Conservation (phyloP, 805 yeast species). For the Ogataea nitratoaversa region DNA sequence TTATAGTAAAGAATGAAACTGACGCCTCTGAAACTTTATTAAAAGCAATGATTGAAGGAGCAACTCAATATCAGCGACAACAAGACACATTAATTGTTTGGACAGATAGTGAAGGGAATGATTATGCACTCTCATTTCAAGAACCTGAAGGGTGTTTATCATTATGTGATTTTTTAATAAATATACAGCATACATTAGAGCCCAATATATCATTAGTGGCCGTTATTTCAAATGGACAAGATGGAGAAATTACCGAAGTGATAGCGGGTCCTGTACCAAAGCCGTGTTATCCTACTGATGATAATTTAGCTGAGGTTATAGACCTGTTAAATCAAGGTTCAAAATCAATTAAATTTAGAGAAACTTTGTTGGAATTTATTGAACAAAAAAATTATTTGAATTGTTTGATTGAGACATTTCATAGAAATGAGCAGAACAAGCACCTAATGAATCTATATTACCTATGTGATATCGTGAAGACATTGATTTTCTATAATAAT, state of each 20-base stretch:
- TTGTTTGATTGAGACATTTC: slow-evolving; percentile 49
- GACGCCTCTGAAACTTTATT: slow-evolving; percentile 56
- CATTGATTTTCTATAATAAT: slow-evolving; percentile 70
- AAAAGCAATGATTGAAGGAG: slow-evolving; percentile 64
- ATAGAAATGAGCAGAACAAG: slow-evolving; percentile 49
- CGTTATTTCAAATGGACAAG: slow-evolving; percentile 44
- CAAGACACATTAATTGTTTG: slow-evolving; percentile 93
- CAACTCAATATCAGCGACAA: slow-evolving; percentile 84
- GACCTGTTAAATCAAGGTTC: slow-evolving; percentile 58
- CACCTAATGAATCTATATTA: slow-evolving; percentile 55
- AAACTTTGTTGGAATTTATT: slow-evolving; percentile 54
- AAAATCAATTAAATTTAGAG: slow-evolving; percentile 58
- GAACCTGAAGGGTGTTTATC: slow-evolving; percentile 86
- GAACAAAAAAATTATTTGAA: slow-evolving; percentile 49
- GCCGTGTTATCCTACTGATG: slow-evolving; percentile 55
- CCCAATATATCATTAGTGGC: slow-evolving; percentile 70
- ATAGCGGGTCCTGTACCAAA: slow-evolving; percentile 74
- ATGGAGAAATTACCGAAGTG: slow-evolving; percentile 63
- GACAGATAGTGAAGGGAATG: slow-evolving; percentile 71
- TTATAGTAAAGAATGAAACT: slow-evolving; percentile 70
- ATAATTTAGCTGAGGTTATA: slow-evolving; percentile 50
- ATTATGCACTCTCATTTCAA: slow-evolving; percentile 87
- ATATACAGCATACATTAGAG: slow-evolving; percentile 57
- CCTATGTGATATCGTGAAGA: slow-evolving; percentile 70
- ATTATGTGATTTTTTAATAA: slow-evolving; percentile 74